phyloP scores from a whole-genome alignment of 805 yeast species.

The Kodamaea lidongshanica region DNA sequence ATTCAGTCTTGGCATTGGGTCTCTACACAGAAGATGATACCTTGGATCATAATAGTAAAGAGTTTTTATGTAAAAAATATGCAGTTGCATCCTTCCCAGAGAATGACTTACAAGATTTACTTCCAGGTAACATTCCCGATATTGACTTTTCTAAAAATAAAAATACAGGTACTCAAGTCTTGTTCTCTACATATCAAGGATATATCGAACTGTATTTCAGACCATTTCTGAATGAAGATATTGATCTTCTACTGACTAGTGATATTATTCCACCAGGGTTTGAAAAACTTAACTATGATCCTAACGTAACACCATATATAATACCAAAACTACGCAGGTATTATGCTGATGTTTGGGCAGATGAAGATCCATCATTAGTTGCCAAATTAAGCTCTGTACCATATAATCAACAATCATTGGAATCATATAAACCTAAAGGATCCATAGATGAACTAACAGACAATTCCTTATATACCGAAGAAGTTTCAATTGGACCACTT shows the following conservation, averaged over 20 bases:
- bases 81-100: conserved; percentile 91
- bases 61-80: conserved; percentile 64
- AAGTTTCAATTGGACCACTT: conserved; percentile 84
- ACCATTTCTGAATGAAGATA: conserved; percentile 71
- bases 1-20: conserved; percentile 56
- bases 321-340: conserved; percentile 83
- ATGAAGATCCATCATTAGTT: conserved; percentile 56
- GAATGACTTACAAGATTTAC: conserved; percentile 59
- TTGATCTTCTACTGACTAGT: conserved; percentile 62
- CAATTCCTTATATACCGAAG: conserved; percentile 61
- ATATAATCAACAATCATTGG: conserved; percentile 35
- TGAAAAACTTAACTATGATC: conserved; percentile 49
- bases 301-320: conserved; percentile 60
- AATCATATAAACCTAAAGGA: conserved; percentile 51
- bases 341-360: conserved; percentile 81
- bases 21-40: conserved; percentile 54
- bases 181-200: conserved; percentile 78
- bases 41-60: conserved; percentile 62
- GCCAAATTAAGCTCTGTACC: conserved; percentile 45
- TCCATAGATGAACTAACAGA: conserved; percentile 54
- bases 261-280: conserved; percentile 49
- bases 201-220: conserved; percentile 83
- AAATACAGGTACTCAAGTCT: conserved; percentile 74
- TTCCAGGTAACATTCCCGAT: conserved; percentile 88
- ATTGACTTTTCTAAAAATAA: conserved; percentile 79